These are phyloP conservation scores for Phytophthora sansomeana DNA, from an alignment of 352 stramenopile species.

Conservation along the genomic window DNA sequence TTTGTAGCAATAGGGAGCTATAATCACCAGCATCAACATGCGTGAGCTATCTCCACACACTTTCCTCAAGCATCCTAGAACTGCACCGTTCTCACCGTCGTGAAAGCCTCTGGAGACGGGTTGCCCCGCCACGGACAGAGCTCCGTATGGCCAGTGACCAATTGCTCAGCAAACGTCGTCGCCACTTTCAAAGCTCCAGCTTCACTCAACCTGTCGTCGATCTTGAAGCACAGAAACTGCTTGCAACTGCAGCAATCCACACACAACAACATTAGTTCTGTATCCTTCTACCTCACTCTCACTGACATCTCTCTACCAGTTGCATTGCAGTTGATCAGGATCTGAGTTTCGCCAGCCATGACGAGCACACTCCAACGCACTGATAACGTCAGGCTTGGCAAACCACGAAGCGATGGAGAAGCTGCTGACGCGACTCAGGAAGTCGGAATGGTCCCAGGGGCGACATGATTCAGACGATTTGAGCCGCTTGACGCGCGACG, in stretches of 20 bases:
- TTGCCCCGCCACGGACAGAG: conserved; percentile 72
- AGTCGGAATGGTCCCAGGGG: conserved; percentile 59
- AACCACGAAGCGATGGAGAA: conserved; percentile 72
- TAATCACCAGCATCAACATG: neutral
- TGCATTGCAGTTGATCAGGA: conserved; percentile 56
- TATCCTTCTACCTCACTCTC: neutral
- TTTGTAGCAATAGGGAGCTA: conserved; percentile 49
- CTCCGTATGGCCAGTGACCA: conserved; percentile 49
- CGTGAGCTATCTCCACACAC: neutral
- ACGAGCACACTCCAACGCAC: conserved; percentile 54
- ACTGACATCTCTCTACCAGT: conserved; percentile 27
- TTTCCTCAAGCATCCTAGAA: neutral
- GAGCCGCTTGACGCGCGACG: conserved; percentile 2
- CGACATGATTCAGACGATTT: conserved; percentile 26
- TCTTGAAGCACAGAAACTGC: conserved; percentile 59
- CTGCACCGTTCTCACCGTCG: conserved; percentile 40
- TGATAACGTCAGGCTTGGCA: conserved; percentile 61
- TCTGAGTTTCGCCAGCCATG: conserved; percentile 61
- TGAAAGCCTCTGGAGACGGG: conserved; percentile 63
- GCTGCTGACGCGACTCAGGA: conserved; percentile 57
- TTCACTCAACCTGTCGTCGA: conserved; percentile 58
- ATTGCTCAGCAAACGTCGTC: conserved; percentile 44
- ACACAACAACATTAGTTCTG: conserved; percentile 16
- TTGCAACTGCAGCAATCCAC: conserved; percentile 42
- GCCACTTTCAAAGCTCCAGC: conserved; percentile 47